phyloP scores from a whole-genome alignment of 495 filamentous ascomycete genomes.

The Penicillium coffeae region DNA sequence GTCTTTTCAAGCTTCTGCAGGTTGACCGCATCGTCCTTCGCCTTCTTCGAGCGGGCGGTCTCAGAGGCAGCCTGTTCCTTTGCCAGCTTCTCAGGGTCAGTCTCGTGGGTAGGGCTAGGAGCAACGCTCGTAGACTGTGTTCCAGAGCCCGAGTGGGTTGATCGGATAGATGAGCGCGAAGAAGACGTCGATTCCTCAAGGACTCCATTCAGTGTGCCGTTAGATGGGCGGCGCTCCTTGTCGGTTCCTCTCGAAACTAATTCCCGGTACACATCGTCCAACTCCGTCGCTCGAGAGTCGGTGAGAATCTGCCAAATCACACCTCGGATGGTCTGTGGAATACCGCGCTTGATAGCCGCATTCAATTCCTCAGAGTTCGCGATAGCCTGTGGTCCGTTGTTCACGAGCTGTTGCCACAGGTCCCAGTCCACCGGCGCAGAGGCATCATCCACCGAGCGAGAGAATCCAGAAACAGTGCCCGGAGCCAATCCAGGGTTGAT shows the following conservation, averaged over 20 bases:
- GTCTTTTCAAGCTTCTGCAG: slow-evolving; percentile 82
- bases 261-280: slow-evolving; percentile 85
- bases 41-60: slow-evolving; percentile 67
- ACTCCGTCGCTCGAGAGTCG: slow-evolving; percentile 84
- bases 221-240: slow-evolving; percentile 52
- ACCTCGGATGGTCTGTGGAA: slow-evolving; percentile 89
- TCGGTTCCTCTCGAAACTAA: slow-evolving; percentile 75
- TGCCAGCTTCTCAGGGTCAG: slow-evolving; percentile 58
- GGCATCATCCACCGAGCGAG: slow-evolving; percentile 61
- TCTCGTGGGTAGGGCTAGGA: slow-evolving; percentile 57
- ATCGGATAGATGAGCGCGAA: slow-evolving; percentile 79
- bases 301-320: slow-evolving; percentile 98
- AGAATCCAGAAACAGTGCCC: slow-evolving; percentile 75
- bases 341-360: slow-evolving; percentile 84
- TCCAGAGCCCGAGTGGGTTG: slow-evolving; percentile 66
- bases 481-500: slow-evolving; percentile 66
- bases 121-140: slow-evolving; percentile 56
- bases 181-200: slow-evolving; percentile 59
- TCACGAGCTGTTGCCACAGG: slow-evolving; percentile 92
- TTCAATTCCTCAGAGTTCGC: slow-evolving; percentile 86
- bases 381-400: slow-evolving; percentile 84
- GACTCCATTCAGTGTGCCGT: slow-evolving; percentile 38
- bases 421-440: slow-evolving; percentile 86
- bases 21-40: slow-evolving; percentile 67
- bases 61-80: slow-evolving; percentile 63